Evolutionary conservation across 1,284 basidiomycete genomes (phyloP).

Genomic region (Mycosarcoma maydis): DNA sequence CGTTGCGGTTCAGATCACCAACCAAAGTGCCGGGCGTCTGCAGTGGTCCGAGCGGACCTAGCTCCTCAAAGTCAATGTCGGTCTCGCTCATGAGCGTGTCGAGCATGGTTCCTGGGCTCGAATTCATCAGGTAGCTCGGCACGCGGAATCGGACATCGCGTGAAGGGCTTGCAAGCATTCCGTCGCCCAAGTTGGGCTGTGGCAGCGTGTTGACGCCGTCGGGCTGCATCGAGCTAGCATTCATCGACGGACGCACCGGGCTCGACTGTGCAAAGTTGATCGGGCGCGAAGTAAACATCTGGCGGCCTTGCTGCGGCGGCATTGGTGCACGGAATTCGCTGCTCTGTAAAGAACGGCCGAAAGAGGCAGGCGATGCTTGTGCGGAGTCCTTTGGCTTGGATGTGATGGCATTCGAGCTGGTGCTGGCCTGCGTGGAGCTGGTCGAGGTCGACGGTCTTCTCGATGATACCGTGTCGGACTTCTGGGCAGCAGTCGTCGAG

Average conservation of each 20-base stretch:
- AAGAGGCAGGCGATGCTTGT: not conserved
- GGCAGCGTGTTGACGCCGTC: conserved; percentile 20
- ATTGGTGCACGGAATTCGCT: conserved; percentile 19
- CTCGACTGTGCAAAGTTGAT: conserved; percentile 50
- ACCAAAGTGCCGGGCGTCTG: conserved; percentile 42
- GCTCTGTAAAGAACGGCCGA: not conserved
- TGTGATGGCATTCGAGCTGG: conserved; percentile 1
- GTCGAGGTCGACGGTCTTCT: not conserved
- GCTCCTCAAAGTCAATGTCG: conserved; percentile 57
- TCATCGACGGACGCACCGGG: conserved; percentile 44
- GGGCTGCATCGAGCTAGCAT: conserved; percentile 30
- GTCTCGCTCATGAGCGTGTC: conserved; percentile 60
- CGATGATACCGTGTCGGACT: not conserved
- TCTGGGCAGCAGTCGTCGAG: conserved; percentile 2
- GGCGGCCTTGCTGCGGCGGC: conserved; percentile 13
- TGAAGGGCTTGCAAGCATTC: conserved; percentile 35
- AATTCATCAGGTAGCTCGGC: conserved; percentile 58
- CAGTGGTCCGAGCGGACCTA: conserved; percentile 28
- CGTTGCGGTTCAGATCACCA: conserved; percentile 15
- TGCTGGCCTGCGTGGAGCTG: conserved; percentile 8
- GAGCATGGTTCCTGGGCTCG: conserved; percentile 61
- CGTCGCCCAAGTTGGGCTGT: conserved; percentile 12
- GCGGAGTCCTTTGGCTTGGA: not conserved
- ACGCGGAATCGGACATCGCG: conserved; percentile 50
- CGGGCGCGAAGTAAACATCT: conserved; percentile 5